Evolutionary conservation across 306 rosid genomes (phyloP).

Genomic region (Coriaria nepalensis): DNA sequence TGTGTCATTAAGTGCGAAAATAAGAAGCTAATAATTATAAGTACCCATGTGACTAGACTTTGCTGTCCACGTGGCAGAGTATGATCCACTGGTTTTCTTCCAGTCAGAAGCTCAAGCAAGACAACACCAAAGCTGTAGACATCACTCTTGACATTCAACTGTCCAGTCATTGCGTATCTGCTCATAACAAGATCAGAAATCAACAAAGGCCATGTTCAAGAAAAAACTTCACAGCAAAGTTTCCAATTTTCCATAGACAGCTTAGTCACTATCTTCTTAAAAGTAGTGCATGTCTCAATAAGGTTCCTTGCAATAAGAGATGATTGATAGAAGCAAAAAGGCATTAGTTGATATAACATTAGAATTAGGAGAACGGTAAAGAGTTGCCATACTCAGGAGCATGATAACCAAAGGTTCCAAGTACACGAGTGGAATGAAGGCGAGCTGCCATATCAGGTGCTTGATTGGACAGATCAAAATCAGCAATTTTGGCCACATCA

Average conservation of each 20-base stretch:
- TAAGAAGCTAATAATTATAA: background rate
- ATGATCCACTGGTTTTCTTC: conserved; percentile 16
- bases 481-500: conserved; percentile 15
- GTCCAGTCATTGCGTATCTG: conserved; percentile 17
- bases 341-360: background rate
- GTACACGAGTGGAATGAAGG: conserved; percentile 15
- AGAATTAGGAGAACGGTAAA: background rate
- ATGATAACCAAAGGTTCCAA: conserved; percentile 16
- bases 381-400: conserved; percentile 11
- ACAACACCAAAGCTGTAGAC: conserved; percentile 14
- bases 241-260: background rate
- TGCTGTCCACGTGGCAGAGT: conserved; percentile 15
- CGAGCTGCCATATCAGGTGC: conserved; percentile 19
- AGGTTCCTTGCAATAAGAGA: background rate
- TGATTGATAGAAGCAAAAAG: background rate
- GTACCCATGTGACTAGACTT: conserved; percentile 16
- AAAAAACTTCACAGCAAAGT: background rate
- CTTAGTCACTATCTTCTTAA: too few species aligned
- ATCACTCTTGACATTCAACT: conserved; percentile 15
- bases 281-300: background rate
- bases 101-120: conserved; percentile 14
- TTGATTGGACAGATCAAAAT: conserved; percentile 15
- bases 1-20: background rate
- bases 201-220: background rate
- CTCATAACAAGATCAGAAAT: background rate